A percentile compares a stretch with the other conserved stretches of the same genome.
Evolutionary conservation across 768 basidiomycete genomes (phyloP).

Genomic region (Tubosaeta sp.): DNA sequence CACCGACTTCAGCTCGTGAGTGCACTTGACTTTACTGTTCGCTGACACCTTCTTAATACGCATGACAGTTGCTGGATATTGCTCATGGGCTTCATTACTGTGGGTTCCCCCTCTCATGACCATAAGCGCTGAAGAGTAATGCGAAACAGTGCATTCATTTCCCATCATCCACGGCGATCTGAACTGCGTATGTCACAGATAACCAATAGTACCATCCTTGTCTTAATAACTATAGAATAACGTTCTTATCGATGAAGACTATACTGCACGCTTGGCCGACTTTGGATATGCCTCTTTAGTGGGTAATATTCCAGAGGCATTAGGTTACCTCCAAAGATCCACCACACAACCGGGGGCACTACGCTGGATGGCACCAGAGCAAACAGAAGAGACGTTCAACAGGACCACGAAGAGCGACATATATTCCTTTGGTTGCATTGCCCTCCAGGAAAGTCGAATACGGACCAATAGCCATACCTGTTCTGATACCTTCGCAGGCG

Average conservation of each 20-base stretch:
- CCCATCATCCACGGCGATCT: slow-evolving; percentile 18
- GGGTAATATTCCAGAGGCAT: slow-evolving; percentile 4
- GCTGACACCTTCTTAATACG: too few species aligned
- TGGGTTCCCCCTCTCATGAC: not conserved
- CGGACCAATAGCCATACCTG: too few species aligned
- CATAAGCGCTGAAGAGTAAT: not conserved
- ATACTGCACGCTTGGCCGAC: slow-evolving; percentile 38
- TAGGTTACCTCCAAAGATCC: slow-evolving; percentile 9
- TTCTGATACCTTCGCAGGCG: too few species aligned
- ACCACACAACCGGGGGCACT: slow-evolving; percentile 33
- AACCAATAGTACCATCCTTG: not conserved
- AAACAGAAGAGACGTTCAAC: not conserved
- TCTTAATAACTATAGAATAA: slow-evolving; percentile 21
- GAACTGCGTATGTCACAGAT: slow-evolving; percentile 5
- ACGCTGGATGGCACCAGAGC: slow-evolving; percentile 40
- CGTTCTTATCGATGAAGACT: slow-evolving; percentile 10
- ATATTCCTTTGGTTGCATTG: too few species aligned
- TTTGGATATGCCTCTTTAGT: slow-evolving; percentile 37
- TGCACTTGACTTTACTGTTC: too few species aligned
- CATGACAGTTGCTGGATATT: slow-evolving; percentile 12
- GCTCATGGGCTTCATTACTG: slow-evolving; percentile 14
- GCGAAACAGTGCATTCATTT: slow-evolving; percentile 10
- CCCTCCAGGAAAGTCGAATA: too few species aligned
- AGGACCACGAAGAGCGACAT: slow-evolving; percentile 12
- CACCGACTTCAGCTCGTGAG: slow-evolving; percentile 15